Evolutionary conservation across 805 yeast genomes (phyloP), one percentile per base, ranked within the genome.

Genomic region (Jamesozyma jinghongensis): DNA sequence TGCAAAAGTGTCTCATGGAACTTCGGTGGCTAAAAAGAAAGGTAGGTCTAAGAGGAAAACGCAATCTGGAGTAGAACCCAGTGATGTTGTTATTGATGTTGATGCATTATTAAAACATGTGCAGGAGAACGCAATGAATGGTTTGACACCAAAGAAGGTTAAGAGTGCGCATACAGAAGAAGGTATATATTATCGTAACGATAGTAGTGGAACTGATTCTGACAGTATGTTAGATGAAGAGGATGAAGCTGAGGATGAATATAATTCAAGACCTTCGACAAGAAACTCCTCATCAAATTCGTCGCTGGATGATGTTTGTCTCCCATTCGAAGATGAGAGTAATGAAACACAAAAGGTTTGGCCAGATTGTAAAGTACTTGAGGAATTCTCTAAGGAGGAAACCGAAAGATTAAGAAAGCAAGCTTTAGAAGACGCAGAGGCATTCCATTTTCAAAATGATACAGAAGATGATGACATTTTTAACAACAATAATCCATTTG

Each of bases 291-390:
- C 69, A 1, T 77, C 74, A 40, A 74, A 77, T 31, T 79, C 94
- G 0, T 84, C 95, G 1, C 64, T 90, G 43, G 88, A 82, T 56
- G 98, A 90, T 62, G 98, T 90, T 19, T 90, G 96, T 55, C 77
- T 86, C 59, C 95, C 95, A 0, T 69, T 87, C 30, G 87, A 81
- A 47, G 75, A 74, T 35, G 62, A 56, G 19, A 59, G 53, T 16
- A 48, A 49, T 32, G 46, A 41, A n/a, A 48, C 46, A 8, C 51
- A 53, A 18, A 53, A 57, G 22, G 44, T 49, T 16, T 90, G 97
- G 97, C 98, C 97, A 1, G 97, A 92, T 54, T 66, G 85, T 14
- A 55, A 67, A 26, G 75, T 84, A 0, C 65, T 90, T 48, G 81
- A 79, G 48, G 95, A 87, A 46, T 90, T 79, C 62, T 78, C 86